These are phyloP conservation scores for Endogone sp. DNA, from an alignment of 192 early-diverging fungal species.

Conservation along the genomic window DNA sequence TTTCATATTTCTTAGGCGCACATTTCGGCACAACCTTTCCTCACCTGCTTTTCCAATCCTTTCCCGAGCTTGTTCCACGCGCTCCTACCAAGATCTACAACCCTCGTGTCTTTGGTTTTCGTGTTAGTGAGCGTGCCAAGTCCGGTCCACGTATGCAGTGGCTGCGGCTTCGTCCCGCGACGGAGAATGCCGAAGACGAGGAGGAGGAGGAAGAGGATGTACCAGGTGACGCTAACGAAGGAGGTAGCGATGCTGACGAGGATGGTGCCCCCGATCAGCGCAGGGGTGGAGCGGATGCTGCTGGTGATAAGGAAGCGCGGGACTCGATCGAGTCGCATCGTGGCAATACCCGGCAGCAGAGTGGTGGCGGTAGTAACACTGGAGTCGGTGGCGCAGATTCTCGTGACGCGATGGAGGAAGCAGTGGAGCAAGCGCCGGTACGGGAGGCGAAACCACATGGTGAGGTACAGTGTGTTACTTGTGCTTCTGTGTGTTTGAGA, in stretches of 20 bases:
- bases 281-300: background rate
- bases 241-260: background rate
- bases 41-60: slow-evolving; percentile 86
- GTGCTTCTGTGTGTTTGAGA: background rate
- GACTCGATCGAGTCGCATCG: background rate
- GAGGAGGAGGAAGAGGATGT: background rate
- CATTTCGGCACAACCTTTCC: slow-evolving; percentile 97
- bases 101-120: slow-evolving; percentile 92
- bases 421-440: background rate
- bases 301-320: background rate
- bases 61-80: slow-evolving; percentile 68
- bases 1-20: too few species aligned
- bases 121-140: slow-evolving; percentile 68
- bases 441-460: background rate
- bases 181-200: background rate
- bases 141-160: slow-evolving; percentile 90
- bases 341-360: background rate
- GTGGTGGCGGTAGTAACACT: background rate
- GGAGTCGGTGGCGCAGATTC: background rate
- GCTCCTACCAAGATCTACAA: slow-evolving; percentile 59
- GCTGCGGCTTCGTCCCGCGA: slow-evolving; percentile 56
- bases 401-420: background rate
- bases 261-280: background rate
- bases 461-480: background rate
- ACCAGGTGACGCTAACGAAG: background rate